Percentiles rank a stretch among this genome's conserved stretches.
phyloP scores from a whole-genome alignment of 1,284 basidiomycete species.

The Kwoniella shivajii region DNA sequence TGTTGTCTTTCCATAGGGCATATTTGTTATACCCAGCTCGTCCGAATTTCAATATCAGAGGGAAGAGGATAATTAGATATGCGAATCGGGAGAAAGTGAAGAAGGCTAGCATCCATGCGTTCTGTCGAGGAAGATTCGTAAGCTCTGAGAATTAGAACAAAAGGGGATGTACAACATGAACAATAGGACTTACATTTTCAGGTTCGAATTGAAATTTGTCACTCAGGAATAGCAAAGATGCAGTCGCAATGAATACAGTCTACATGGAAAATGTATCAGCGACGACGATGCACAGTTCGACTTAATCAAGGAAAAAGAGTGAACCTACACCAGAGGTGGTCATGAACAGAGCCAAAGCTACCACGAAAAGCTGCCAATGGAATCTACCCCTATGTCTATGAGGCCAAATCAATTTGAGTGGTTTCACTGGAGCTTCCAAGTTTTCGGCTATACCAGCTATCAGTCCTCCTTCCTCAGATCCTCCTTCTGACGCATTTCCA shows the following conservation, averaged over 20 bases:
- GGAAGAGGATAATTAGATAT: slow-evolving; percentile 41
- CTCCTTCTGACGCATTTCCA: slow-evolving; percentile 15
- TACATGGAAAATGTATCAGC: slow-evolving; percentile 13
- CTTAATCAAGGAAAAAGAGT: background rate
- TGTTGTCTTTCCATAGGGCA: slow-evolving; percentile 13
- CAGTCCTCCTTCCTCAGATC: slow-evolving; percentile 10
- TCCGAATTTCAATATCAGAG: slow-evolving; percentile 35
- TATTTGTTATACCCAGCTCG: slow-evolving; percentile 27
- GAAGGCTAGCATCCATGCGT: slow-evolving; percentile 44
- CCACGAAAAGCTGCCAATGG: slow-evolving; percentile 33
- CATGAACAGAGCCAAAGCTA: slow-evolving; percentile 33
- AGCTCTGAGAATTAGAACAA: background rate
- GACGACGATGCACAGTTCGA: background rate
- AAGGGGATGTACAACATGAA: background rate
- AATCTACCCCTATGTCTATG: slow-evolving; percentile 25
- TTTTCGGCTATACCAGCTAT: slow-evolving; percentile 16
- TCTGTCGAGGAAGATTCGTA: slow-evolving; percentile 14
- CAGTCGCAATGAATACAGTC: slow-evolving; percentile 44
- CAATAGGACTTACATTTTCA: slow-evolving; percentile 26
- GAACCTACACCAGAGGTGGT: slow-evolving; percentile 33
- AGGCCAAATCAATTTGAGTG: slow-evolving; percentile 34
- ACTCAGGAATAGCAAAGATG: slow-evolving; percentile 36
- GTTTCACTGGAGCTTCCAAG: slow-evolving; percentile 32
- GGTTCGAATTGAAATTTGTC: slow-evolving; percentile 43
- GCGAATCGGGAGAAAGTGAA: slow-evolving; percentile 34